Base-by-base conservation (phyloP, 306 rosid genomes). In the Hippophae rhamnoides region DNA sequence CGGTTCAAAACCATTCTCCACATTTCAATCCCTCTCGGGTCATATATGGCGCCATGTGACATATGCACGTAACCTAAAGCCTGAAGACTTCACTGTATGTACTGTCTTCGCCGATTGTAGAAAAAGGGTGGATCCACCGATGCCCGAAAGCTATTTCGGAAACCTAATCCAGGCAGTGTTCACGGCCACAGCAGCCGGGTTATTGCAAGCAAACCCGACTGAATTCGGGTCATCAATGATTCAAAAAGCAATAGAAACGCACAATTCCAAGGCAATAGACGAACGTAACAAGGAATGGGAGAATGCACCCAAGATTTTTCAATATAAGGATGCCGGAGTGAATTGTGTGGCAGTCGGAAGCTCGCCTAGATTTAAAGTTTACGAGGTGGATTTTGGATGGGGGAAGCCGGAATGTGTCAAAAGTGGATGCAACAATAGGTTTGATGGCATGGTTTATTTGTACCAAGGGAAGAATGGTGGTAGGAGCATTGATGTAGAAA, bases 301-400 rank as follows among this genome's bases (percentile, higher is more conserved):
- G 67, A 80, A 72, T 13, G 76, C 79, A 40, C 99, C 99, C 0
- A 85, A 88, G 75, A 87, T 92, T 1, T 88, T 85, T 23, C 65
- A 92, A 71, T 92, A 69, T 80, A 88, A 92, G 74, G 99, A 92
- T 47, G 96, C 99, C 0, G 99, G 99, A n/a, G 75, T 80, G 61
- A 92, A 92, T 73, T 81, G 93, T 62, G 99, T 92, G 74, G 93
- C 95, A 0, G 85, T 88, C 1, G 99, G 99, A 51, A 92, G 99
- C 79, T 88, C 99, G 42, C 99, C 99, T 10, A 76, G 99, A 81
- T 92, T 92, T 52, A 86, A 75, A 78, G 96, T 92, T 26, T 92
- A 92, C 64, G 93, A 85, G 25, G 89, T 92, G 54, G 96, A 88
- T 69, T 92, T 88, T 71, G 99, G 99, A 49, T 92, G 79, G 78